Conservation (phyloP, 305 asterid species). For the Solanum aculeatissimum region DNA sequence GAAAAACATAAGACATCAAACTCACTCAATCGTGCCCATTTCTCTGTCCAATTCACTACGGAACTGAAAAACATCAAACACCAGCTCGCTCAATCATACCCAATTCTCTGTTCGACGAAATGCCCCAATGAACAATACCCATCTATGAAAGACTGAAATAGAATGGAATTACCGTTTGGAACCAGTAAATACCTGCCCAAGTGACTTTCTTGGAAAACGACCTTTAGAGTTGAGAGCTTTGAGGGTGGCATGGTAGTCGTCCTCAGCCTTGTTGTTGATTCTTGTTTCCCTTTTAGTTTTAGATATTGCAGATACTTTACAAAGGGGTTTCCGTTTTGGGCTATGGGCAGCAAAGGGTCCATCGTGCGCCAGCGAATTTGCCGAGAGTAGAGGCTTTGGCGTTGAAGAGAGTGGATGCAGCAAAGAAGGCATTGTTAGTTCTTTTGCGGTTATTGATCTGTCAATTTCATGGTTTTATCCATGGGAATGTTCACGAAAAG, state of each 20-base stretch:
- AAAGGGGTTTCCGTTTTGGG: background rate
- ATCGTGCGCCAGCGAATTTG: background rate
- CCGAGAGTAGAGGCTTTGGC: background rate
- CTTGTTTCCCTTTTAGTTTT: background rate
- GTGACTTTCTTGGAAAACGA: conserved; percentile 87
- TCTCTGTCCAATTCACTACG: background rate
- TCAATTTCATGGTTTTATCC: background rate
- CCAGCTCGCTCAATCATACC: background rate
- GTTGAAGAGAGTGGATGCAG: background rate
- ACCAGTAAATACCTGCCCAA: conserved; percentile 54
- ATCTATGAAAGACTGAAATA: background rate
- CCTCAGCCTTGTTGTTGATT: conserved; percentile 38
- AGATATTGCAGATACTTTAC: background rate
- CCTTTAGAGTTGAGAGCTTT: conserved; percentile 92
- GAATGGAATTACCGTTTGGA: background rate
- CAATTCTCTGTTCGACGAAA: background rate
- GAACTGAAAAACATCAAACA: background rate
- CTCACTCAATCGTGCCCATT: background rate
- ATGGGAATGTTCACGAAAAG: background rate
- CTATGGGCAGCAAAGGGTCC: background rate
- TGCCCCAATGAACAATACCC: background rate
- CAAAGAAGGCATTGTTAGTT: background rate
- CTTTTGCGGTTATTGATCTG: background rate
- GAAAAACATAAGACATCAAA: background rate
- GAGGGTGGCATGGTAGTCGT: conserved; percentile 77